Base-by-base conservation (phyloP, 1,284 basidiomycete genomes). In the Taiwanofungus camphoratus region DNA sequence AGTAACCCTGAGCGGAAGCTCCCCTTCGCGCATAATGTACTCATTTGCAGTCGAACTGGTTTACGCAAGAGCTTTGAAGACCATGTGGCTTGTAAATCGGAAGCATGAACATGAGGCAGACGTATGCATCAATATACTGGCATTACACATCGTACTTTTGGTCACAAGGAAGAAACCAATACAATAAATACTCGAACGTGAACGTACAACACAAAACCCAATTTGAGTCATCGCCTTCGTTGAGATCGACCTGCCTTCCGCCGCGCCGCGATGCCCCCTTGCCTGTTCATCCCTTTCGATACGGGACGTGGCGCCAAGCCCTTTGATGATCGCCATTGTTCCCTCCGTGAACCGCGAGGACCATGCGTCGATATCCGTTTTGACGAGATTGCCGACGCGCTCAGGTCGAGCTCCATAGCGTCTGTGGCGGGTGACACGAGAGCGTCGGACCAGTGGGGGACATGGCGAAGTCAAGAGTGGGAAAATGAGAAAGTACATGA, bases 261-360 rank as follows among this genome's bases (percentile, higher is more conserved):
- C 44, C 72, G 67, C 31, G 74, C 81, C 23, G 74, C 74, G 20
- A 77, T 45, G 11, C 64, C 66, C 27, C 84, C 85, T 58, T 87
- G 81, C 31, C 78, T 70, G 56, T 86, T 87, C 70, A 82, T 75
- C 20, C 73, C 75, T 31, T 62, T 67, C 9, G 69, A 59, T 49
- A 68, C 70, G 6, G 75, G 68, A 44, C 74, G 62, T 20, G 77
- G 63, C 7, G 68, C 54, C 62, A 87, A 56, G 34, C 87, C 86
- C 56, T 87, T 89, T 29, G 87, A 82, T 45, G 64, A 62, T 54
- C 86, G 70, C 87, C 87, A 89, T 52, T 79, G 71, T 54, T 87
- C 84, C 50, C 80, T 69, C 44, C 86, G 69, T 38, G 86, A 85
- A 34, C 69, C 66, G 31, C 85, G 77, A 4, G 78, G 75, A 12